Evolutionary conservation across 1,284 basidiomycete genomes (phyloP).

Genomic region (Cryptococcus neoformans): DNA sequence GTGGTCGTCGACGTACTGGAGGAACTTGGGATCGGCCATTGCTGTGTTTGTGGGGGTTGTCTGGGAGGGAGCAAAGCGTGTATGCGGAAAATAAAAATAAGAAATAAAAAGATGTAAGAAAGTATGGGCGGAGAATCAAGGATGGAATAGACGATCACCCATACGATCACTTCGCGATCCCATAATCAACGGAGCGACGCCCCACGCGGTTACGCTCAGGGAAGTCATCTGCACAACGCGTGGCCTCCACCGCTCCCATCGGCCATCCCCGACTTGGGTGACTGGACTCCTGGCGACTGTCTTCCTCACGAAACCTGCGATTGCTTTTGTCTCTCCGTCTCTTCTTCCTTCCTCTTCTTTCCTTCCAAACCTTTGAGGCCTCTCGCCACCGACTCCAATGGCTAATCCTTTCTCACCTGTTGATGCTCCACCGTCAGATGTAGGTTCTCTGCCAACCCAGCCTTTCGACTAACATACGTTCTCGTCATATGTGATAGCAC

Average conservation of each 20-base stretch:
- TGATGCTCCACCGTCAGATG: no score
- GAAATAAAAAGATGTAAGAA: background rate
- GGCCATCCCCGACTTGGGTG: background rate
- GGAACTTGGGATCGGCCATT: constrained; percentile 53
- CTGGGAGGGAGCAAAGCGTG: background rate
- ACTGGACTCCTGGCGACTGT: background rate
- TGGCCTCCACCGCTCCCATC: background rate
- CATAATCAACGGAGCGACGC: background rate
- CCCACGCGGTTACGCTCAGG: background rate
- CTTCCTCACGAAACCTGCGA: no score
- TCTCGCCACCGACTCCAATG: no score
- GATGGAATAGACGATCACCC: background rate
- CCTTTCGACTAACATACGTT: no score
- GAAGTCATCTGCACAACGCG: background rate
- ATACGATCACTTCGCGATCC: background rate
- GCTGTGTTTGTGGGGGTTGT: constrained; percentile 1
- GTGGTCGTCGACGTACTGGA: constrained; percentile 67
- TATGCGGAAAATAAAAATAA: background rate
- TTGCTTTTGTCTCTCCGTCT: no score
- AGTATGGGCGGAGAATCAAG: background rate
- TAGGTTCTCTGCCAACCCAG: no score
- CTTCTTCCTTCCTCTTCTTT: background rate
- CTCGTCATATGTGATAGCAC: no score
- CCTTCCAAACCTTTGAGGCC: no score
- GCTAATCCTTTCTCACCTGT: no score